Evolutionary conservation across 208 protist genomes (phyloP), one percentile per base, ranked within the genome.

Genomic region (Trypanosoma scelopori): DNA sequence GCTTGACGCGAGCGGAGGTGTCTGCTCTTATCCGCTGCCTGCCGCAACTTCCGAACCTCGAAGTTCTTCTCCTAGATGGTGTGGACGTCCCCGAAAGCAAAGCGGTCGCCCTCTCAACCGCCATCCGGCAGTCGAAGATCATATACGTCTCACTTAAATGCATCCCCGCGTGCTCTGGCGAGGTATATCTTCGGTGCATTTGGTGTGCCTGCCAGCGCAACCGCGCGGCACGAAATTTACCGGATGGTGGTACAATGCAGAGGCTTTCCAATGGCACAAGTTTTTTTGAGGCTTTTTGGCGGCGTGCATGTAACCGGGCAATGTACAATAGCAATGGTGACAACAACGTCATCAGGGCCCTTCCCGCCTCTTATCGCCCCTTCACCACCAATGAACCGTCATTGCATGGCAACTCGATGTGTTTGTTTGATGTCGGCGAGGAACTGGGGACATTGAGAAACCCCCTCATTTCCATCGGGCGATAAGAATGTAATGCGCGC

Each of bases 381-480:
- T 94, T 88, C 56, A 84, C 61, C 6, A 84, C 47, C 45, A 94
- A 94, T 70, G 87, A 94, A 46, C 87, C 87, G 0, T 89, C 84
- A 6, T 65, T 81, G 1, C 23, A 6, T 32, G n/a, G n/a, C 23
- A 27, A 37, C 47, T 37, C 20, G 52, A 62, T 27, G 45, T 46
- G 20, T 47, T 47, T 9, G 27, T 18, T 15, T 53, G 35, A 52
- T 45, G 42, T n/a, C 22, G 20, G 4, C 4, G 13, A 20, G 39
- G 32, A 55, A 53, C 0, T 20, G n/a, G 27, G 28, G 18, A 52
- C 3, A n/a, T 49, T n/a, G 12, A 35, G 42, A 25, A 50, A 39
- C 9, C 32, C 32, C 3, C 9, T 37, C 9, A 37, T 37, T 37
- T 37, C 9, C 3, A 11, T 3, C 9, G 32, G 32, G 32, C 9